Conservation (phyloP, 1,284 basidiomycete species). For the Apiotrichum siamense region DNA sequence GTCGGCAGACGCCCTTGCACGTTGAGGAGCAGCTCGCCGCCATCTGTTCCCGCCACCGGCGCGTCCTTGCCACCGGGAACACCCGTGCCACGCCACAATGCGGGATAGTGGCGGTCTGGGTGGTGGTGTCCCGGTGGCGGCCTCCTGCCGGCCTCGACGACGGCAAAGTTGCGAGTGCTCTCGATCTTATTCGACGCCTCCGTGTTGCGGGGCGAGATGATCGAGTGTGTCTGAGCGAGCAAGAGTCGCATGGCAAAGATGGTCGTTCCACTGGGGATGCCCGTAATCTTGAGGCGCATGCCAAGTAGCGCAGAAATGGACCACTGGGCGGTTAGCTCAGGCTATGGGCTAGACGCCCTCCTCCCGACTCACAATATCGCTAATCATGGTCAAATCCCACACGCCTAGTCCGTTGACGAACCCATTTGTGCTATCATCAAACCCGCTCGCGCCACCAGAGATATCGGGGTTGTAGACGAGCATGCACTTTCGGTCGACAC, state of each 20-base stretch:
- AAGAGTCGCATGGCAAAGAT: constrained; percentile 17
- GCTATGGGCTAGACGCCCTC: background rate
- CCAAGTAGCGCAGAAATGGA: constrained; percentile 17
- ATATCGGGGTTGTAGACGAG: constrained; percentile 22
- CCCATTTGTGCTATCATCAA: constrained; percentile 16
- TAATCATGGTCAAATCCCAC: constrained; percentile 14
- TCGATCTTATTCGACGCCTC: constrained; percentile 8
- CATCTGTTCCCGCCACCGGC: background rate
- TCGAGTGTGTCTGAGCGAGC: constrained; percentile 18
- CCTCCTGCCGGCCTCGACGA: constrained; percentile 17
- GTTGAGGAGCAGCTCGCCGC: constrained; percentile 5
- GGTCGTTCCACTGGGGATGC: constrained; percentile 8
- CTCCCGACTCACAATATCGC: constrained; percentile 16
- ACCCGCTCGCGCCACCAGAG: constrained; percentile 13
- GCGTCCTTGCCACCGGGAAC: constrained; percentile 10
- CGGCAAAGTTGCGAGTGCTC: constrained; percentile 7
- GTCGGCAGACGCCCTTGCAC: constrained; percentile 19
- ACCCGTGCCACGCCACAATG: constrained; percentile 22
- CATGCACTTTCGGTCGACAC: constrained; percentile 3
- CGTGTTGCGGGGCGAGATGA: constrained; percentile 22
- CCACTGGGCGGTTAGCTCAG: constrained; percentile 10
- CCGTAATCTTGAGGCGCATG: constrained; percentile 10
- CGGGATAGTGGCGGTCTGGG: constrained; percentile 6
- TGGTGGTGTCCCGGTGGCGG: constrained; percentile 12
- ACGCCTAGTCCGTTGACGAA: constrained; percentile 14